phyloP scores from a whole-genome alignment of 805 yeast species.

The Ogataea haglerorum region DNA sequence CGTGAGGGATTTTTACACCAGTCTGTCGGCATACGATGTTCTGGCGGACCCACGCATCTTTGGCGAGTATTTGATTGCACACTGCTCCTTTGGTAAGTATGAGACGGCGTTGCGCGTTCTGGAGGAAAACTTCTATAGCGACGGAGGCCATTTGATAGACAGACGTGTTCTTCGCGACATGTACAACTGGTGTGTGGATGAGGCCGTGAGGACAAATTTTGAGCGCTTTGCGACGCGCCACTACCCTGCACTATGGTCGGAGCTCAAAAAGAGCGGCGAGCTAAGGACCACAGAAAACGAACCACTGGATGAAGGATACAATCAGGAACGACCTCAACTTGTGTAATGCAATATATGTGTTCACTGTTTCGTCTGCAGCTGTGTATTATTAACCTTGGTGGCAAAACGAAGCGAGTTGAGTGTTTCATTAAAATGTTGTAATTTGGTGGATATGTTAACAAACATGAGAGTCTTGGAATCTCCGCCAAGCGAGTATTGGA shows the following conservation, averaged over 20 bases:
- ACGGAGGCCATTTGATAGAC: conserved; percentile 38
- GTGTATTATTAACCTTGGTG: conserved; percentile 66
- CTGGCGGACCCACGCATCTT: conserved; percentile 50
- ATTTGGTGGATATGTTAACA: conserved; percentile 76
- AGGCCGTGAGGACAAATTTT: conserved; percentile 34
- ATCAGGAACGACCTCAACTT: conserved; percentile 15
- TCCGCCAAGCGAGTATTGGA: conserved; percentile 82
- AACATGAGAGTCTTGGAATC: conserved; percentile 89
- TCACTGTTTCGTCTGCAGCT: conserved; percentile 8
- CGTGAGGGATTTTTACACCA: conserved; percentile 61
- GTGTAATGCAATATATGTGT: neutral
- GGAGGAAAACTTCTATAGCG: conserved; percentile 45
- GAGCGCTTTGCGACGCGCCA: conserved; percentile 38
- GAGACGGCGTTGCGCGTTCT: conserved; percentile 54
- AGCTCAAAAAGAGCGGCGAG: conserved; percentile 30
- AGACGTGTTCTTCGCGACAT: conserved; percentile 44
- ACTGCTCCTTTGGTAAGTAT: conserved; percentile 61
- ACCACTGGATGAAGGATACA: conserved; percentile 25
- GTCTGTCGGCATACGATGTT: conserved; percentile 50
- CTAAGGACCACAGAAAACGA: conserved; percentile 19
- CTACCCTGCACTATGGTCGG: conserved; percentile 38
- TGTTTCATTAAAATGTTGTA: conserved; percentile 66
- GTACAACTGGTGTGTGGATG: conserved; percentile 44
- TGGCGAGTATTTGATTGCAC: conserved; percentile 63
- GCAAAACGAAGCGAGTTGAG: conserved; percentile 87